phyloP scores from a whole-genome alignment of 768 basidiomycete species.

The Pleurotus salmoneostramineus region DNA sequence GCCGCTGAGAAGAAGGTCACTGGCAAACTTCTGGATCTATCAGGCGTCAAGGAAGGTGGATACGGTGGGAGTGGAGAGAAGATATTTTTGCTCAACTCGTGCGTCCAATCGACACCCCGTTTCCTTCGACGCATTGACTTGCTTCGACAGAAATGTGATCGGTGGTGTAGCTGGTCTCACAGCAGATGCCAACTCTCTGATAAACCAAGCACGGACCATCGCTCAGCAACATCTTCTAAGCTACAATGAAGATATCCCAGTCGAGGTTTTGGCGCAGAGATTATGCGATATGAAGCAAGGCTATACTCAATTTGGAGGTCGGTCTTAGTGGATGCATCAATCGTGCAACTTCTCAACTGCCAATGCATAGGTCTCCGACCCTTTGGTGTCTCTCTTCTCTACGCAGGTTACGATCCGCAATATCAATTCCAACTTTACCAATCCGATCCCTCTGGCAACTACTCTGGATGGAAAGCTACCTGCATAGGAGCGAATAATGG shows the following conservation, averaged over 20 bases:
- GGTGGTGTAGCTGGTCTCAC: constrained; percentile 94
- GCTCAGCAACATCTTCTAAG: constrained; percentile 85
- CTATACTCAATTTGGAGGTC: constrained; percentile 95
- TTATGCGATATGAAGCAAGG: constrained; percentile 98
- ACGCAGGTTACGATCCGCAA: constrained; percentile 95
- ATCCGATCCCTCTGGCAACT: constrained; percentile 97
- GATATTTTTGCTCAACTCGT: constrained; percentile 94
- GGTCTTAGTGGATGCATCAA: constrained; percentile 15
- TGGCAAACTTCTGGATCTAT: constrained; percentile 92
- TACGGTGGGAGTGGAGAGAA: constrained; percentile 98
- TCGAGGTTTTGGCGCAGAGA: constrained; percentile 90
- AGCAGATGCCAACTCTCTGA: constrained; percentile 95
- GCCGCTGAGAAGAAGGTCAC: constrained; percentile 98
- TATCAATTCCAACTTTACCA: constrained; percentile 98
- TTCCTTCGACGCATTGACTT: background rate
- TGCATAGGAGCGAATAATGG: constrained; percentile 99
- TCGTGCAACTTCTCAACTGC: background rate
- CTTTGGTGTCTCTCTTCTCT: constrained; percentile 95
- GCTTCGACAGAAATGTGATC: constrained; percentile 75
- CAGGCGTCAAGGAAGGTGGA: constrained; percentile 78
- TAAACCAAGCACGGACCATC: constrained; percentile 89
- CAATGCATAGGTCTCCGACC: constrained; percentile 79
- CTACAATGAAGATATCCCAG: constrained; percentile 98
- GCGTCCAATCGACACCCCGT: constrained; percentile 22
- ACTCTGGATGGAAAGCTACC: constrained; percentile 97